Evolutionary conservation across 345 rosid species (phyloP), one percentile per base, ranked within the genome.

Genomic region (Citrus glauca): DNA sequence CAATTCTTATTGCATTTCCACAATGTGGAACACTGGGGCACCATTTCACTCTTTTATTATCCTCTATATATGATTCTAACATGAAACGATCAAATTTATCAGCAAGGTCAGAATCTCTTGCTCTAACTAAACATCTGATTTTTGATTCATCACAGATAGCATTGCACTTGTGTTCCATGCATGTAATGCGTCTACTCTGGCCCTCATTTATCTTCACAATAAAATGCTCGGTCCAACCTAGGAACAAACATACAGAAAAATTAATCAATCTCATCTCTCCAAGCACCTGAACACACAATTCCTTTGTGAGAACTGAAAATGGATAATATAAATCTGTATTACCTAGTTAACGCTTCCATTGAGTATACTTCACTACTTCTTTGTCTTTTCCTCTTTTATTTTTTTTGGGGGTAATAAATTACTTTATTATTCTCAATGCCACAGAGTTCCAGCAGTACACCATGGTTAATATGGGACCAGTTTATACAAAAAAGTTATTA

Each of bases 21-120:
- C 89, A 86, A 69, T 86, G 89, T 53, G 89, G 89, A 71, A 80
- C 81, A 55, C 89, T 86, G 17, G 89, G 89, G 72, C 89, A 86
- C 89, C 89, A 86, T 74, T 84, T 86, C 73, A 84, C 89, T 82
- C 77, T 80, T 73, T 38, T 82, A 62, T 86, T 86, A 61, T 86
- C 89, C 75, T 86, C 89, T 28, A 86, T 80, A 75, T 86, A 86
- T 32, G 89, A 86, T 66, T 84, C 87, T 40, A 76, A 69, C 50
- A 86, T 79, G 74, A 84, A 84, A 9, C 82, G 84, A 60, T 86
- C 85, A 72, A 86, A 86, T 61, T 84, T 86, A 55, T 86, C 74
- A 3, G 83, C 83, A 66, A 84, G 82, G 45, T 48, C 55, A 70
- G 85, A 74, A 80, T 86, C 80, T 69, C 63, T 78, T 32, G 53